These are phyloP conservation scores for Coemansia sp. DNA, from an alignment of 192 early-diverging fungal species.

Conservation along the genomic window DNA sequence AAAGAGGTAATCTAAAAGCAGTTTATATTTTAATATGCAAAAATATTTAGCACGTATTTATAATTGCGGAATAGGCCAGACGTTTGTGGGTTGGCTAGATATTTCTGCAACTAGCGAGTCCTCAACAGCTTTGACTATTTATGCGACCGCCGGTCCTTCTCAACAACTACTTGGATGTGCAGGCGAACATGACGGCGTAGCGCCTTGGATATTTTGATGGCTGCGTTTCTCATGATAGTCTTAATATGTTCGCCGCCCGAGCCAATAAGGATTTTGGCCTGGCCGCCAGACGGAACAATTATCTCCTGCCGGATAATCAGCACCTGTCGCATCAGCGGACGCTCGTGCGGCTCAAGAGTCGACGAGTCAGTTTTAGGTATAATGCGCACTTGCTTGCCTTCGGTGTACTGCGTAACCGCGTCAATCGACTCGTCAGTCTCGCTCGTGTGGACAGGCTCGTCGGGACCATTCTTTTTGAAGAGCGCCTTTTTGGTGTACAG, in stretches of 20 bases:
- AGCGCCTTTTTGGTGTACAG: slow-evolving; percentile 3
- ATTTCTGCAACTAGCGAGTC: no score
- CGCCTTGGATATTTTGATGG: slow-evolving; percentile 26
- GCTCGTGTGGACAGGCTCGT: neutral
- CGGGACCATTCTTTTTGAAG: slow-evolving; percentile 21
- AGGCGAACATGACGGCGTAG: slow-evolving; percentile 38
- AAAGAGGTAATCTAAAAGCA: no score
- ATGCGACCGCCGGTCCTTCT: slow-evolving; percentile 4
- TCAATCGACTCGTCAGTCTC: neutral
- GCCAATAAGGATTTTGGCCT: slow-evolving; percentile 49
- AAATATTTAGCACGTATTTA: no score
- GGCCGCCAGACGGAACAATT: slow-evolving; percentile 27
- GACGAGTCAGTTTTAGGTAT: neutral
- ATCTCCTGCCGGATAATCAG: slow-evolving; percentile 44
- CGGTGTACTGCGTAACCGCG: neutral
- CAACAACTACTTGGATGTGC: slow-evolving; percentile 46
- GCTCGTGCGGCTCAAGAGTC: neutral
- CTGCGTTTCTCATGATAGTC: slow-evolving; percentile 24
- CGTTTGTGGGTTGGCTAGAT: no score
- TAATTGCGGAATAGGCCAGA: no score
- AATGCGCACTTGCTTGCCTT: neutral
- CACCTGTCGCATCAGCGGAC: neutral
- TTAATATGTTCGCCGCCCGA: slow-evolving; percentile 21
- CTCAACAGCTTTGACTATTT: no score
- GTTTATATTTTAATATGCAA: no score